Evolutionary conservation across 129 eudicot genomes (phyloP), one percentile per base, ranked within the genome.

Genomic region (Mikania micrantha): DNA sequence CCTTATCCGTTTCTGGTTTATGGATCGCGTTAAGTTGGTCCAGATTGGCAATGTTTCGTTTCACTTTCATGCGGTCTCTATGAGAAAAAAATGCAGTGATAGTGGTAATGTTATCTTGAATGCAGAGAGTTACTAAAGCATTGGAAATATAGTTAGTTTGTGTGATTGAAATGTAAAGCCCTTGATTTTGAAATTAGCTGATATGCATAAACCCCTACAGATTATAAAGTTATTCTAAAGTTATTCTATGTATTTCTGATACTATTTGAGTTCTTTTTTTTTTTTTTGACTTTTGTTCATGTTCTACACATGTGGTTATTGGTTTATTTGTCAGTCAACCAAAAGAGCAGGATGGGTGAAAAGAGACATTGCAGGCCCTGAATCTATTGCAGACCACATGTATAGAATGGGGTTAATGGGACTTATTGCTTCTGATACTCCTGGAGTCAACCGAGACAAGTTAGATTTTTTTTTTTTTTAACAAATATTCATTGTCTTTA

Each of bases 311-410:
- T 52, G 25, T 9, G 38, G 42, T 52, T 41, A 20, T 9, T 49
- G n/a, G 28, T 70, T 10, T 67, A 24, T 12, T 68, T 69, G 20
- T 17, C 70, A 93, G 99, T 80, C 99, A 22, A 93, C 99, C 16
- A 93, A 93, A 83, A 81, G 99, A 81, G 83, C 95, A 5, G 99
- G 99, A 70, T 93, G 99, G 96, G 87, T 93, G 75, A 78, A 78
- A 50, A 86, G 84, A 76, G 95, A 74, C 28, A 78, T 93, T 20
- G 47, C 77, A 34, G 84, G 85, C 29, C 99, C 99, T 1, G 99
- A 93, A 53, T 93, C 99, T 2, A 82, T 93, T 63, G 95, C 96
- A 38, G 99, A 93, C 72, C 99, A 93, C 75, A 93, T 93, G 99
- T 86, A 93, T 53, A 84, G 96, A 11, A 93, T 93, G 99, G 95